phyloP scores from a whole-genome alignment of 768 basidiomycete genomes.

The Lactarius trivialis region DNA sequence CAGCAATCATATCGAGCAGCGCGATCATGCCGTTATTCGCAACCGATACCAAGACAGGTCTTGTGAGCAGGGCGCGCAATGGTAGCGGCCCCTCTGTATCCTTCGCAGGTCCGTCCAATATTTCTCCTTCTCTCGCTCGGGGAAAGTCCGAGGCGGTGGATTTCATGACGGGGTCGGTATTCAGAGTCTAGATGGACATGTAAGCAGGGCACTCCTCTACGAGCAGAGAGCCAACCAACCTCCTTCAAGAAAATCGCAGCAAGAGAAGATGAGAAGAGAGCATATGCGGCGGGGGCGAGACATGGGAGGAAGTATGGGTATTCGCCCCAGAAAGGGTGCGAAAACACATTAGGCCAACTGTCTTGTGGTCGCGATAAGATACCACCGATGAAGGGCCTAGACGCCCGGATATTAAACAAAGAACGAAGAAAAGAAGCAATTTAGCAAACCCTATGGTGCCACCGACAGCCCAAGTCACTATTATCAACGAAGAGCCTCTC shows the following conservation, averaged over 20 bases:
- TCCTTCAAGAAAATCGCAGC: conserved; percentile 10
- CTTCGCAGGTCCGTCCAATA: background rate
- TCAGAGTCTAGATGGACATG: background rate
- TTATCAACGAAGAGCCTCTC: conserved; percentile 33
- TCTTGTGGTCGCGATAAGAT: conserved; percentile 25
- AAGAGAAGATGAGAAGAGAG: background rate
- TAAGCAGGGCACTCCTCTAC: background rate
- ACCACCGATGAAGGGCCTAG: conserved; percentile 16
- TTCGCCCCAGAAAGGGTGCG: conserved; percentile 22
- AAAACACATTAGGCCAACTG: conserved; percentile 21
- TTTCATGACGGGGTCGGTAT: background rate
- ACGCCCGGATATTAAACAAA: background rate
- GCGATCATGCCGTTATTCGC: conserved; percentile 38
- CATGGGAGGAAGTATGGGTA: conserved; percentile 28
- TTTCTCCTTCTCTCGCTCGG: background rate
- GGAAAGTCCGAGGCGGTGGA: background rate
- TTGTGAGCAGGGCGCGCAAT: conserved; percentile 32
- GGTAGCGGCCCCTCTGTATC: conserved; percentile 1
- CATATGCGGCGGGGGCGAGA: background rate
- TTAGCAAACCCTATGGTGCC: conserved; percentile 10
- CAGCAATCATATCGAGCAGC: conserved; percentile 37
- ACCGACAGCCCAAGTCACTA: conserved; percentile 25
- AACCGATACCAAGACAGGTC: conserved; percentile 37
- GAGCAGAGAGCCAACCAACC: background rate
- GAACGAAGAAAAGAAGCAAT: background rate